These are phyloP conservation scores for Termitomyces sp. DNA, from an alignment of 768 basidiomycete genomes.

Conservation along the genomic window DNA sequence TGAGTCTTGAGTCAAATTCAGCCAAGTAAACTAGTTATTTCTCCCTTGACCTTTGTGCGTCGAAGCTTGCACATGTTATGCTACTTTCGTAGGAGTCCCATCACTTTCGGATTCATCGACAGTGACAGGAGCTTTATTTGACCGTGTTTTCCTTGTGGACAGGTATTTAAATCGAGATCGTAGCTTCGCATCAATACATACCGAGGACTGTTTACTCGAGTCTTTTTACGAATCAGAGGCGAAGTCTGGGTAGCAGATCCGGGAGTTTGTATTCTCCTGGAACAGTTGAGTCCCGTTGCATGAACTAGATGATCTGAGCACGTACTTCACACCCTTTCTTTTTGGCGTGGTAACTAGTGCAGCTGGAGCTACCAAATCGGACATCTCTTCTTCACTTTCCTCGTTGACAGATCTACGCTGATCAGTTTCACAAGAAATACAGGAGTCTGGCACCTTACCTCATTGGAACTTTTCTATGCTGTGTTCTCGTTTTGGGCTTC, in stretches of 20 bases:
- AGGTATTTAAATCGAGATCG: not conserved
- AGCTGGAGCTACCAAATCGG: slow-evolving; percentile 12
- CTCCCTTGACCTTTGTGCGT: not conserved
- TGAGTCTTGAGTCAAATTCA: not conserved
- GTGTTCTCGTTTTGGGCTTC: not conserved
- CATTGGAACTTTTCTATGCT: not conserved
- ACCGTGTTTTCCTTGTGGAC: slow-evolving; percentile 6
- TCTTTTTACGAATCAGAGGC: slow-evolving; percentile 22
- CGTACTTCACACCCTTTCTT: slow-evolving; percentile 27
- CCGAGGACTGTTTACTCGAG: slow-evolving; percentile 20
- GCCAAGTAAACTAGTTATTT: not conserved
- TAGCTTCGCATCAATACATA: slow-evolving; percentile 9
- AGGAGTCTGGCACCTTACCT: slow-evolving; percentile 3
- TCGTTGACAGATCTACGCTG: not conserved
- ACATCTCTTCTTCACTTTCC: slow-evolving; percentile 13
- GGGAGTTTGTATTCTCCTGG: slow-evolving; percentile 21
- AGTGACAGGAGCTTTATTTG: not conserved
- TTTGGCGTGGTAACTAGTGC: slow-evolving; percentile 19
- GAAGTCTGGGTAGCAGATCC: slow-evolving; percentile 19
- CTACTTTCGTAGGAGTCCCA: not conserved
- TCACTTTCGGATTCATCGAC: not conserved
- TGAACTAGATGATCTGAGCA: not conserved
- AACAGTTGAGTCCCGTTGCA: not conserved
- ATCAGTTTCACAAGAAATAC: not conserved
- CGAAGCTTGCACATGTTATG: not conserved